Evolutionary conservation across 208 protist species (phyloP).

Genomic region (Leishmania gerbilli): DNA sequence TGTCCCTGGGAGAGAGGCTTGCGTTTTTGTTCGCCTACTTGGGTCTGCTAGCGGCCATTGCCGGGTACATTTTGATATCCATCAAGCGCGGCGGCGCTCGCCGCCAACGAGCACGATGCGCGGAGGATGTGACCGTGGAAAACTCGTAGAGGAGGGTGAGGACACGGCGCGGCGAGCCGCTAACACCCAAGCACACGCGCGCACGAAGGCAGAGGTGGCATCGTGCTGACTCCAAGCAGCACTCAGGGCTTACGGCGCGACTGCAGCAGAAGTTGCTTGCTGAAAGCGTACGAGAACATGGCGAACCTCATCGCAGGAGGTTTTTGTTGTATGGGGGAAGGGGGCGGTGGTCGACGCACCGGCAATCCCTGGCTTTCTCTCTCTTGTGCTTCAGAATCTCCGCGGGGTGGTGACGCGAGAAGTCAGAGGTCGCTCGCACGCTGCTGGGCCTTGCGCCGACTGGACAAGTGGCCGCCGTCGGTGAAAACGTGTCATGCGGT

Average conservation of each 20-base stretch:
- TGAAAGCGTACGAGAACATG: not conserved
- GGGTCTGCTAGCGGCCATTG: slow-evolving; percentile 37
- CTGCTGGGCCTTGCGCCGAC: not conserved
- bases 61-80: slow-evolving; percentile 30
- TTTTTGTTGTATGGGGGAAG: not conserved
- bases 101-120: not conserved
- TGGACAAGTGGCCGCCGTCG: not conserved
- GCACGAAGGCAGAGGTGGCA: not conserved
- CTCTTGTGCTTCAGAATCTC: not conserved
- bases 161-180: not conserved
- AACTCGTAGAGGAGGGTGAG: slow-evolving; percentile 9
- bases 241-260: not conserved
- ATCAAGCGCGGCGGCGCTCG: slow-evolving; percentile 23
- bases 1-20: slow-evolving; percentile 27
- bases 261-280: not conserved
- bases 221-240: not conserved
- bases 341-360: no score
- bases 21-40: slow-evolving; percentile 42
- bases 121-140: slow-evolving; percentile 27
- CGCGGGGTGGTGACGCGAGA: not conserved
- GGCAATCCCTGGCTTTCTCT: no score
- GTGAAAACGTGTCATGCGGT: not conserved
- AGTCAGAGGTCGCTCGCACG: not conserved
- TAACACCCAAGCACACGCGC: not conserved
- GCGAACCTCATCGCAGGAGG: not conserved